These are phyloP conservation scores for Amphichorda felina DNA, from an alignment of 2,329 filamentous ascomycete genomes.

Conservation along the genomic window DNA sequence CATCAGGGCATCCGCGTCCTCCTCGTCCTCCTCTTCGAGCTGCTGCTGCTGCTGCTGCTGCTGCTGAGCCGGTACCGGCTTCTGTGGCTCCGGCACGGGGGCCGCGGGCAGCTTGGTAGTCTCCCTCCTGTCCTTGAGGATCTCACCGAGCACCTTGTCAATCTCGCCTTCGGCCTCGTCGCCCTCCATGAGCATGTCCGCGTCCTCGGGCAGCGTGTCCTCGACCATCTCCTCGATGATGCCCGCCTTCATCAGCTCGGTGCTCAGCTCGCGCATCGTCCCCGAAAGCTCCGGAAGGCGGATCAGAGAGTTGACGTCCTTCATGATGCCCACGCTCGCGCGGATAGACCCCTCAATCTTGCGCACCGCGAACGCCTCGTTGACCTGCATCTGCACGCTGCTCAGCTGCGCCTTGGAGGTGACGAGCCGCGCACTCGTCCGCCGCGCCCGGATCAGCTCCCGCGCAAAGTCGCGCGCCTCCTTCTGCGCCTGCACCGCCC, in stretches of 20 bases:
- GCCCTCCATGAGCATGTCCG: constrained; percentile 58
- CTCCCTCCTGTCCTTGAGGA: constrained; percentile 69
- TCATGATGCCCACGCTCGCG: constrained; percentile 86
- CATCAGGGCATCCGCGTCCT: constrained; percentile 81
- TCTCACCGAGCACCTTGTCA: constrained; percentile 84
- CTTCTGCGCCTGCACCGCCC: constrained; percentile 64
- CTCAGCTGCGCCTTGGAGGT: constrained; percentile 87
- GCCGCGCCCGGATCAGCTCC: constrained; percentile 75
- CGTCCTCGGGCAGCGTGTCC: constrained; percentile 68
- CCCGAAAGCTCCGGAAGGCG: constrained; percentile 73
- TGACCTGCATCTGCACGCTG: constrained; percentile 94
- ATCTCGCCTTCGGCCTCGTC: constrained; percentile 73
- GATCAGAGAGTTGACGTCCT: constrained; percentile 82
- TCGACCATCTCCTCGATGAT: constrained; percentile 97
- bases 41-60: constrained; percentile 38
- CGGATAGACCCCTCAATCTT: constrained; percentile 92
- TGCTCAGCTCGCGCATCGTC: constrained; percentile 80
- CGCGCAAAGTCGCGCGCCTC: constrained; percentile 83
- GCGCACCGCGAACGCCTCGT: constrained; percentile 86
- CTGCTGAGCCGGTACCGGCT: constrained; percentile 42
- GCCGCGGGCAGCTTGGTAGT: constrained; percentile 46
- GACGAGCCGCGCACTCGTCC: constrained; percentile 59
- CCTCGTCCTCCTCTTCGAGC: constrained; percentile 58
- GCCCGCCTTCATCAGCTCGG: constrained; percentile 85
- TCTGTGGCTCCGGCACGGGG: constrained; percentile 42